Evolutionary conservation across 1,139 yeast genomes (phyloP).

Genomic region (Hansenula sp.): DNA sequence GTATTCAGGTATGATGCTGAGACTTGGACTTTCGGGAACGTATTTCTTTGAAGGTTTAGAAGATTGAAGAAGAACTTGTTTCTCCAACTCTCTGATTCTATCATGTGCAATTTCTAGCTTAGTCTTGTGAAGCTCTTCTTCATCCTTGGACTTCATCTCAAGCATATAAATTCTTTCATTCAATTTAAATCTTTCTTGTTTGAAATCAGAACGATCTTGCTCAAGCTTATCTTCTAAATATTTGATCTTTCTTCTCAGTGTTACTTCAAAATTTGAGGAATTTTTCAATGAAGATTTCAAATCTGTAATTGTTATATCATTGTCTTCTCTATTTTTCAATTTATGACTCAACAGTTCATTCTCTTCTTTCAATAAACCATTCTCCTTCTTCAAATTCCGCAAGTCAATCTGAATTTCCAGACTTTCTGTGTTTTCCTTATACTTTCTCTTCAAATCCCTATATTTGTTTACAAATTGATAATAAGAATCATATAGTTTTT

Average conservation of each 20-base stretch:
- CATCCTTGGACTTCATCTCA: slow-evolving; percentile 22
- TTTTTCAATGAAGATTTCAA: slow-evolving; percentile 11
- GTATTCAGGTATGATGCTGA: slow-evolving; percentile 5
- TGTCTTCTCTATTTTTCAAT: slow-evolving; percentile 10
- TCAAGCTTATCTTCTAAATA: slow-evolving; percentile 23
- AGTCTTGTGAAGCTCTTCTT: slow-evolving; percentile 13
- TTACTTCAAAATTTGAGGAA: slow-evolving; percentile 14
- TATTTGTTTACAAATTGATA: slow-evolving; percentile 39
- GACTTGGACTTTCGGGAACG: background rate
- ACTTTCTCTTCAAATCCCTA: slow-evolving; percentile 30
- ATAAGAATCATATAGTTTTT: slow-evolving; percentile 32
- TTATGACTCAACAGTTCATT: slow-evolving; percentile 10
- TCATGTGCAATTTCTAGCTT: slow-evolving; percentile 17
- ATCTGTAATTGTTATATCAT: slow-evolving; percentile 9
- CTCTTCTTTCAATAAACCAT: slow-evolving; percentile 11
- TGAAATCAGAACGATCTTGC: slow-evolving; percentile 16
- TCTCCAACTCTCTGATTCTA: slow-evolving; percentile 20
- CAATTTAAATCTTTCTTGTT: slow-evolving; percentile 20
- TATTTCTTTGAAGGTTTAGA: background rate
- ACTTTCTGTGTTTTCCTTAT: slow-evolving; percentile 5
- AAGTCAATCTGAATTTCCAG: slow-evolving; percentile 1
- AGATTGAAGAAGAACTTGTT: slow-evolving; percentile 2
- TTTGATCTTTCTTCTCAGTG: slow-evolving; percentile 17
- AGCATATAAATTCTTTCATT: slow-evolving; percentile 20
- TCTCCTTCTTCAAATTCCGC: slow-evolving; percentile 6